Evolutionary conservation across 345 rosid genomes (phyloP).

Genomic region (Syzygium oleosum): DNA sequence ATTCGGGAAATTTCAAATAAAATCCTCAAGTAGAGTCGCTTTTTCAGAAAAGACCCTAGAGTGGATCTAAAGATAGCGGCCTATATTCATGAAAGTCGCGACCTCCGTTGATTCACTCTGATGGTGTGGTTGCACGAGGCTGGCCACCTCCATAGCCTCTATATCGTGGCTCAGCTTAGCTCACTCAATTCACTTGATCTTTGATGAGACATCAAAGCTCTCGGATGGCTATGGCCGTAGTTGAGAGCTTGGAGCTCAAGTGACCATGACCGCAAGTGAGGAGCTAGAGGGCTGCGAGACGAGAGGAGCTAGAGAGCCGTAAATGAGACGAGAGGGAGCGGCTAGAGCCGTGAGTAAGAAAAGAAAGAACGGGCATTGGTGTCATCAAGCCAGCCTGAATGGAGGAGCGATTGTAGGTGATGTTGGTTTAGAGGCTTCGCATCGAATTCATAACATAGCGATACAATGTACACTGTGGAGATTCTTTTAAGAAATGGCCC

Average conservation of each 20-base stretch:
- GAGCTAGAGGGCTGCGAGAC: background rate
- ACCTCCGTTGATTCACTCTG: background rate
- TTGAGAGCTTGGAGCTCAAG: background rate
- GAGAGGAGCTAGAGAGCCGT: background rate
- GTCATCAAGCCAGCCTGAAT: background rate
- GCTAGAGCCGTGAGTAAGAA: too few species aligned
- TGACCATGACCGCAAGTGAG: background rate
- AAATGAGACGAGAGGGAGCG: background rate
- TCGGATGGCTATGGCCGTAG: background rate
- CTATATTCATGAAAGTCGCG: background rate
- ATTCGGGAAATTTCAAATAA: background rate
- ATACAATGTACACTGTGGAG: background rate
- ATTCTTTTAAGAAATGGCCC: background rate
- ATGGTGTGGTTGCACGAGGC: background rate
- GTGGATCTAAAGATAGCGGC: background rate
- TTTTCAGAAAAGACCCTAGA: background rate
- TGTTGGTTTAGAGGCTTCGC: background rate
- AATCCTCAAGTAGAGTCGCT: background rate
- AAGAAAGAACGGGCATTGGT: too few species aligned
- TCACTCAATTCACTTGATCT: background rate
- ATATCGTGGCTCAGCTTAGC: too few species aligned
- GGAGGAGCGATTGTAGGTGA: background rate
- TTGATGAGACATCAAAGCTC: background rate
- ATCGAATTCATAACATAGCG: background rate
- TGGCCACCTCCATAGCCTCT: background rate